phyloP scores from a whole-genome alignment of 768 basidiomycete species.

The Thelephora aurantiotincta region DNA sequence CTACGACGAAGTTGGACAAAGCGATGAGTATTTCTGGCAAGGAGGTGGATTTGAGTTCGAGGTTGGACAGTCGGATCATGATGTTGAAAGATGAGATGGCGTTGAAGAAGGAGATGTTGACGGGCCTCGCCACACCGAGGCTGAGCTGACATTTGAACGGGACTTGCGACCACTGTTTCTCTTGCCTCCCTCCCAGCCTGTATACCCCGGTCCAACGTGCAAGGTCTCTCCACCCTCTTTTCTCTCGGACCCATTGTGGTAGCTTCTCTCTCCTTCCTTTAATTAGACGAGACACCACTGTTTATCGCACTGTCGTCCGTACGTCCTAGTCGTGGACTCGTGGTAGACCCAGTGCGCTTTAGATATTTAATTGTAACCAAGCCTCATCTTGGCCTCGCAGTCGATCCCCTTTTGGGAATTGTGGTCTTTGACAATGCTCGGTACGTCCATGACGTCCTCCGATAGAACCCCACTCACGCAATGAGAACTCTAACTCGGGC shows the following conservation, averaged over 20 bases:
- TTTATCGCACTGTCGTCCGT: too few relatives aligned
- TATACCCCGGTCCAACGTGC: too few relatives aligned
- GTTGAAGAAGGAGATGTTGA: slow-evolving; percentile 39
- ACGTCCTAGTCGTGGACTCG: too few relatives aligned
- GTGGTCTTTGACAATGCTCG: background rate
- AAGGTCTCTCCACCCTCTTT: too few relatives aligned
- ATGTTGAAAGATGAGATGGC: slow-evolving; percentile 62
- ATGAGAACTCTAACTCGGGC: background rate
- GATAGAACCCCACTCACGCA: background rate
- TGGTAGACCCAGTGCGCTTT: too few relatives aligned
- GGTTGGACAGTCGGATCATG: slow-evolving; percentile 54
- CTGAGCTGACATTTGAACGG: too few relatives aligned
- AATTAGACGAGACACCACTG: too few relatives aligned
- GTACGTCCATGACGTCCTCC: background rate
- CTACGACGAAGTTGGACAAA: slow-evolving; percentile 34
- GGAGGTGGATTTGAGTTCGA: slow-evolving; percentile 46
- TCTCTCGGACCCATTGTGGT: too few relatives aligned
- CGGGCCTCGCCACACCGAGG: slow-evolving; percentile 1
- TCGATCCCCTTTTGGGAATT: background rate
- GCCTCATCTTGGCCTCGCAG: background rate
- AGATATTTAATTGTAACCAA: too few relatives aligned
- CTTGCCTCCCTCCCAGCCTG: too few relatives aligned
- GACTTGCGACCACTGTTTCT: too few relatives aligned
- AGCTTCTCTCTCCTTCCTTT: too few relatives aligned
- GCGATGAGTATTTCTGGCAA: slow-evolving; percentile 34